A percentile compares a stretch with the other conserved stretches of the same genome.
Conservation (phyloP, 2,329 filamentous ascomycete species). For the Thielaviopsis cerberus region DNA sequence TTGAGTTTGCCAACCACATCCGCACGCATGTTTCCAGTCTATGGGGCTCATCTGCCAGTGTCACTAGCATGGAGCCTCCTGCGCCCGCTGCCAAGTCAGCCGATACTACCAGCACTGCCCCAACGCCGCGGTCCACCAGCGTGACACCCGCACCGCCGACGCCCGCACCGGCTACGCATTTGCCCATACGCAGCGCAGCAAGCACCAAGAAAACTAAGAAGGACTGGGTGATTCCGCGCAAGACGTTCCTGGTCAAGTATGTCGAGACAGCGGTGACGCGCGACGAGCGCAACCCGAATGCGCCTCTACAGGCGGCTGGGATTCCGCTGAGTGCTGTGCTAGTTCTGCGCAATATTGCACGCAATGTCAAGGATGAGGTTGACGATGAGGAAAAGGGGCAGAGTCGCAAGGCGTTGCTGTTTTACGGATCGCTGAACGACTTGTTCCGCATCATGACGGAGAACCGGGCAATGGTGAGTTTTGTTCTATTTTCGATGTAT, state of each 20-base stretch:
- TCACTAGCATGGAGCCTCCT: not conserved
- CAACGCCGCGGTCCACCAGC: not conserved
- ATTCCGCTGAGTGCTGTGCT: slow-evolving; percentile 62
- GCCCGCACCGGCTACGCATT: not conserved
- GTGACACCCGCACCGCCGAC: slow-evolving; percentile 1
- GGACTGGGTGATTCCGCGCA: slow-evolving; percentile 34
- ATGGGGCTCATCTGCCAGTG: not conserved
- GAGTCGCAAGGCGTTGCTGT: slow-evolving; percentile 43
- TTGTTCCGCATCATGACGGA: slow-evolving; percentile 53
- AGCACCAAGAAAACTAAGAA: slow-evolving; percentile 11
- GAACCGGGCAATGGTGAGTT: slow-evolving; percentile 41
- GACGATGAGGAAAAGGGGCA: slow-evolving; percentile 29
- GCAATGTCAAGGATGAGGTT: slow-evolving; percentile 33
- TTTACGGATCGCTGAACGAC: slow-evolving; percentile 44
- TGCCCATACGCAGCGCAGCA: not conserved
- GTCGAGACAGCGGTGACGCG: slow-evolving; percentile 38
- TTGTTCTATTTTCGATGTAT: not conserved
- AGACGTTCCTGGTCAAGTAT: slow-evolving; percentile 33
- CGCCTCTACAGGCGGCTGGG: slow-evolving; percentile 46
- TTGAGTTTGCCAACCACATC: slow-evolving; percentile 42
- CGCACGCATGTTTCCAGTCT: slow-evolving; percentile 44
- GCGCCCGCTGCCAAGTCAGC: not conserved
- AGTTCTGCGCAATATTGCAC: slow-evolving; percentile 61
- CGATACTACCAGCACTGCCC: not conserved
- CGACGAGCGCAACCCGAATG: slow-evolving; percentile 40